Base-by-base conservation (phyloP, 2,329 filamentous ascomycete genomes). In the Alternaria sp. region DNA sequence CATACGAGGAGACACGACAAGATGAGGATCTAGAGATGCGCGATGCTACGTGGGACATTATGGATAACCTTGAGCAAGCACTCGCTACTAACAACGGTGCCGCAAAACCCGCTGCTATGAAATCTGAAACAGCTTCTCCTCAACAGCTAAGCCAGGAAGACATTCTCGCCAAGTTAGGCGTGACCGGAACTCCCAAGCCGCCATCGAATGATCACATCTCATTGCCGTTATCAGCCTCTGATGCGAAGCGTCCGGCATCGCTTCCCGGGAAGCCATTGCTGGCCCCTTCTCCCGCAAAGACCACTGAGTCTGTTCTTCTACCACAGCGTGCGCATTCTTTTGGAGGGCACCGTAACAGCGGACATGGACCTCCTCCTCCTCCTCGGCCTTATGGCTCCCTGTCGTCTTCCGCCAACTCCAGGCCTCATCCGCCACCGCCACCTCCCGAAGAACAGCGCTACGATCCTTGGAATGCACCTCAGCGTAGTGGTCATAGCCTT, bases 11-110 rank as follows among this genome's bases (percentile, higher is more conserved):
- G 3, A 66, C 43, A 57, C 67, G 54, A 49, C 67, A 69, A 40
- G 70, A 65, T 10, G 73, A 72, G 57, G 74, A 75, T 51, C 64
- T 77, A 59, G 75, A 76, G 18, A 76, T 78, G 71, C 65, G 68
- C 7, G 77, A 78, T 49, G 65, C 73, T 10, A 67, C 64, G 20
- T 79, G 75, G 74, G 77, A 72, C 60, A 70, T 80, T 12, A 80
- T 80, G 78, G 77, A 78, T 51, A 70, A 78, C 22, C 74, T 80
- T 27, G 78, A 80, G 57, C 75, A 79, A 63, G 80, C 77, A 2
- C 64, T 82, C 27, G 74, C 73, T 40, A 67, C 63, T 18, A 61
- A 64, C 14, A 58, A 63, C 38, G 67, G 65, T 27, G 52, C 63
- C 28, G 14, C 62, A 12, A 65, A 63, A 34, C 49, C 66, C 5